These are phyloP conservation scores for Hondaea fermentalgiana DNA, from an alignment of 108 stramenopile species.

Conservation along the genomic window DNA sequence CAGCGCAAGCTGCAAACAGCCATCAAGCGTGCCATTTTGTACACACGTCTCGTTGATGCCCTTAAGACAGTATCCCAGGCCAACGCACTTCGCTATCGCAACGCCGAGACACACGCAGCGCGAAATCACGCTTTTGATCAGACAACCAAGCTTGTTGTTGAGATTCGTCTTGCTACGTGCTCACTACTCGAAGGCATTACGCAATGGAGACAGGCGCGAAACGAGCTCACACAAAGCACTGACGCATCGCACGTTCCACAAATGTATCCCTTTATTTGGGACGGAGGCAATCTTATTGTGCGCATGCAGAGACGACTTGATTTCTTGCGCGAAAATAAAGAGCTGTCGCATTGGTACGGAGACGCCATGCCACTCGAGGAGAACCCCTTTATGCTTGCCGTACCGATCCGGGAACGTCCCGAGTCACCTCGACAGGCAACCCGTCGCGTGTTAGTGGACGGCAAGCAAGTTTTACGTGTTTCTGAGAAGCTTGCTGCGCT, in stretches of 20 bases:
- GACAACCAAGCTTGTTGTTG: background rate
- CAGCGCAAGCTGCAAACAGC: background rate
- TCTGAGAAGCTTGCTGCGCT: background rate
- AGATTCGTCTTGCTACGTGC: background rate
- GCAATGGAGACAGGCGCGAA: background rate
- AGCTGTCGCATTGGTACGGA: background rate
- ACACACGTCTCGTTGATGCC: background rate
- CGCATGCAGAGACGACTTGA: background rate
- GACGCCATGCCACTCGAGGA: background rate
- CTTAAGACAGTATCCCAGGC: background rate
- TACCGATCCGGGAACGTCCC: background rate
- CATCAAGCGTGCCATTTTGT: background rate
- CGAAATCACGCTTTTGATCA: background rate
- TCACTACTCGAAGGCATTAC: background rate
- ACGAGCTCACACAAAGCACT: background rate
- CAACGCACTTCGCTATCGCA: background rate
- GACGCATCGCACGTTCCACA: background rate
- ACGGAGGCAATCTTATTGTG: background rate
- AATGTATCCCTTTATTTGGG: background rate
- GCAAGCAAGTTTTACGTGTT: background rate
- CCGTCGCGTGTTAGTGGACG: background rate
- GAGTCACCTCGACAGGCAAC: background rate
- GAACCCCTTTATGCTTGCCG: slow-evolving; percentile 10
- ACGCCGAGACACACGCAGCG: background rate
- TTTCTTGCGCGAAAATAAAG: background rate